Base-by-base conservation (phyloP, 768 basidiomycete species). In the Boletus rex-veris region DNA sequence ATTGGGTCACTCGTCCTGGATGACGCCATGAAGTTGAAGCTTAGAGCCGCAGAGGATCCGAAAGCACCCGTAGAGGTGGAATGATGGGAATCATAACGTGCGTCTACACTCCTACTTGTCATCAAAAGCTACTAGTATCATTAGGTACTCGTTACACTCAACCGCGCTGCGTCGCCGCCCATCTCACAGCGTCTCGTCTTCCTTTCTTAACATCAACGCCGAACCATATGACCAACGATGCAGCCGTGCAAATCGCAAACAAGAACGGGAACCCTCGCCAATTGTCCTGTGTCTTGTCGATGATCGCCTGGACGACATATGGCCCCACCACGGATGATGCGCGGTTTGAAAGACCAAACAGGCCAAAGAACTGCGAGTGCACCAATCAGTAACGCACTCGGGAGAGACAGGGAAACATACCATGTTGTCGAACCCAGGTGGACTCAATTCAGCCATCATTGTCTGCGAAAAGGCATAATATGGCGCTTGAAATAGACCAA, bases 291-390 rank as follows among this genome's bases (percentile, higher is more conserved):
- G 82, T 76, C 45, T 73, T 74, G 68, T 90, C 75, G 54, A 93
- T 91, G 64, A 92, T 90, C 4, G 83, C 88, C 64, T 91, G 88
- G 38, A 92, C 85, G 9, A 92, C 89, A 56, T 88, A 92, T 0
- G 90, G 90, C 0, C 90, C 91, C 40, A 92, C 83, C 81, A 90
- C 88, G 3, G 85, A 88, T n/a, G 88, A 90, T 1, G 88, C 88
- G 11, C 88, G 82, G 67, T 91, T 90, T 3, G 86, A 90, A 24
- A 93, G 79, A 9, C 88, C 89, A 59, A 89, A 93, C 21, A 95
- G 78, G 3, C 91, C 88, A 67, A 93, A 94, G 73, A 92, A 93
- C 84, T 90, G 62, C 3, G 4, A 6, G n/a, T 21, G 9, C 16
- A 41, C 4, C 1, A 8, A 58, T 45, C 8, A 31, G 30, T 9